Evolutionary conservation across 495 filamentous ascomycete species (phyloP), one percentile per base, ranked within the genome.

Genomic region (Xylaria scruposa): DNA sequence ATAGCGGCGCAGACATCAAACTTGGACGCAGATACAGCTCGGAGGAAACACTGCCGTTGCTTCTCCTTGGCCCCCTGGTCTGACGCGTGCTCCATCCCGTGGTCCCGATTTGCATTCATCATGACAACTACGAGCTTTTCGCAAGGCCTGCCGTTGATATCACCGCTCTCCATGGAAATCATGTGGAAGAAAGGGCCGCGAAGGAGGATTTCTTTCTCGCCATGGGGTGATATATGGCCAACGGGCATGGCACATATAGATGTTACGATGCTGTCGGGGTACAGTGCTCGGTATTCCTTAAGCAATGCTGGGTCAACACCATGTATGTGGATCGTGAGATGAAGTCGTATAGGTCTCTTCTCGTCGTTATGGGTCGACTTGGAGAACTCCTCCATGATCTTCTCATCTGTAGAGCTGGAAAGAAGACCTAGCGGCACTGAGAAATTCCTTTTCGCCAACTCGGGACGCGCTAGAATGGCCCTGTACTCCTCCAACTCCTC

Each of bases 51-150:
- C 47, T 51, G 47, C 7, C 47, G n/a, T 10, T 51, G 47, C n/a
- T n/a, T 51, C 47, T 51, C 47, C 9, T 51, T 21, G 3, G 47
- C 47, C 3, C 47, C 47, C 58, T 33, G 33, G 26, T 51, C 47
- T 8, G 47, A 51, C 7, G 19, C 47, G n/a, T 51, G 47, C 47
- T 51, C 47, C n/a, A 51, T 51, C n/a, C 47, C 47, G n/a, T 51
- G 47, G 7, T 51, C 47, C 47, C 47, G 47, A n/a, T 51, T 51
- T 8, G 47, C 47, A 51, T 51, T 51, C 47, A 51, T 49, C 46
- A 49, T 49, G 46, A 49, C 46, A n/a, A 49, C 47, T 7, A 51
- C 47, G n/a, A 51, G 47, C n/a, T 51, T 51, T n/a, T 51, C 47
- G 47, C 47, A 51, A n/a, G 47, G 47, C n/a, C n/a, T 51, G 7